A percentile compares a stretch with the other conserved stretches of the same genome.
Conservation (phyloP, 1,284 basidiomycete species). For the Ustilago lituana region DNA sequence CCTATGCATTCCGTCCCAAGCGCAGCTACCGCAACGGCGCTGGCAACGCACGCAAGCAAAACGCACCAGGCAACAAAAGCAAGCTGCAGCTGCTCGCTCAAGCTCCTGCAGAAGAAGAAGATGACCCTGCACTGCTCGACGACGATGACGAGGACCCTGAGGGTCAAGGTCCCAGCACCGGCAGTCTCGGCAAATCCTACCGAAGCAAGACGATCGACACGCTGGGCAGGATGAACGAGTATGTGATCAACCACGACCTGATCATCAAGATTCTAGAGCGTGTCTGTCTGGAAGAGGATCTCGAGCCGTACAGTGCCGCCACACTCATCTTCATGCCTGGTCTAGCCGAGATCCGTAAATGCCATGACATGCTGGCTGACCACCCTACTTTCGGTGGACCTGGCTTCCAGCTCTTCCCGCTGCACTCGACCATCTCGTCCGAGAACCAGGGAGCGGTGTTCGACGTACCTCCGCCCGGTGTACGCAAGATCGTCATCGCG, state of each 20-base stretch:
- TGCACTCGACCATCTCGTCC: slow-evolving; percentile 79
- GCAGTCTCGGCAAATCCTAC: slow-evolving; percentile 72
- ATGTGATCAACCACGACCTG: slow-evolving; percentile 73
- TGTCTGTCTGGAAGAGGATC: slow-evolving; percentile 77
- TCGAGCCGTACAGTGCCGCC: slow-evolving; percentile 78
- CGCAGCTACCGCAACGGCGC: slow-evolving; percentile 40
- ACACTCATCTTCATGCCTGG: slow-evolving; percentile 95
- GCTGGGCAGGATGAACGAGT: slow-evolving; percentile 86
- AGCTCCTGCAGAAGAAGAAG: slow-evolving; percentile 73
- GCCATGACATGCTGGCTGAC: slow-evolving; percentile 82
- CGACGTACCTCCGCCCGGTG: slow-evolving; percentile 80
- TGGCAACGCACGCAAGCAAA: slow-evolving; percentile 40
- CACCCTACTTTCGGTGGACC: slow-evolving; percentile 79
- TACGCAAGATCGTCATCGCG: slow-evolving; percentile 87
- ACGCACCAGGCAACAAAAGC: slow-evolving; percentile 69
- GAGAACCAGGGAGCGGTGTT: slow-evolving; percentile 92
- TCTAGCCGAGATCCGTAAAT: slow-evolving; percentile 80
- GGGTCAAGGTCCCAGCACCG: slow-evolving; percentile 67
- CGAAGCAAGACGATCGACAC: slow-evolving; percentile 79
- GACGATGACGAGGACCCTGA: slow-evolving; percentile 77
- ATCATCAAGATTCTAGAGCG: slow-evolving; percentile 85
- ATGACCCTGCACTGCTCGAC: slow-evolving; percentile 78
- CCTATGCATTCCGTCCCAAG: slow-evolving; percentile 74
- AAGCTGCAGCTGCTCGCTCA: slow-evolving; percentile 73
- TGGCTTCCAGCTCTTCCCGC: slow-evolving; percentile 81